Evolutionary conservation across 164 flowering plant genomes (phyloP), one percentile per base, ranked within the genome.

Genomic region (Stephania japonica): DNA sequence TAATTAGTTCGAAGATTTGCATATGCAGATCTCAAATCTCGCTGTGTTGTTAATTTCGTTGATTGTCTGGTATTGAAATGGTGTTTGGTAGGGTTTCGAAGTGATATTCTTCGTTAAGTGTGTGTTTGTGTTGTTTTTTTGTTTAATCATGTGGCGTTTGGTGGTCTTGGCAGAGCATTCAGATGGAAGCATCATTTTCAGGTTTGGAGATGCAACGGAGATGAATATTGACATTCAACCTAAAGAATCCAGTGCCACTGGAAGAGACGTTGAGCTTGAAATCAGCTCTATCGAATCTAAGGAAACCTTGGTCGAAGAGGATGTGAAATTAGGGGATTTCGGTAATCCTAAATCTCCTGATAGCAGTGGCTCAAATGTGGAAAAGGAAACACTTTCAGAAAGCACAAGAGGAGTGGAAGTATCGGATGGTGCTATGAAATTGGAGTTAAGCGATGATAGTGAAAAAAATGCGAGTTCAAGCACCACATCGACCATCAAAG

Each of bases 101-200:
- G 27, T 47, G 72, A 76, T 72, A 25, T 32, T 68, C 63, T 61
- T 61, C 18, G 7, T 13, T 67, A 59, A 7, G 18, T 75, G 1
- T 72, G 32, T 18, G 61, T 78, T 21, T 32, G 0, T 42, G 16
- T 64, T 10, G 61, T 5, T 47, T 63, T 65, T 44, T 68, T 62
- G 25, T 53, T 78, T 78, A 61, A 50, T 74, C 23, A 0, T 50
- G n/a, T 44, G n/a, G 53, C 41, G 9, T 62, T 75, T 72, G 73
- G 65, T 78, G 65, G 42, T 78, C 74, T 78, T 69, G 42, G 67
- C 80, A 78, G 80, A 74, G 42, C 38, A 38, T 66, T 56, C 74
- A 16, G 80, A 78, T 74, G 80, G 80, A 67, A 78, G 80, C 53
- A 5, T 78, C 11, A 23, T 78, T 56, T 74, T 71, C 72, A 68